Conservation (phyloP, 208 protist genomes). For the Angomonas ambiguus region DNA sequence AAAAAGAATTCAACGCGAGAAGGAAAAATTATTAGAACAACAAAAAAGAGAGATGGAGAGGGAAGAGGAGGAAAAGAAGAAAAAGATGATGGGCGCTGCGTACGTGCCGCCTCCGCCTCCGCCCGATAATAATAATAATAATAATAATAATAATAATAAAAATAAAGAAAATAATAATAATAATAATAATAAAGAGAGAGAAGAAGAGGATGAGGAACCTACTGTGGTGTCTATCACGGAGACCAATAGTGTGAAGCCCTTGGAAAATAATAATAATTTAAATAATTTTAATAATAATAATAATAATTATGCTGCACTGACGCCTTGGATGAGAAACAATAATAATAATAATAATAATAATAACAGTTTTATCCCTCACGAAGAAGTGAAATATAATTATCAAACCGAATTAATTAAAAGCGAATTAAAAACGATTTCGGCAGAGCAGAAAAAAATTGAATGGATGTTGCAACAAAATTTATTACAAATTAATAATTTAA, state of each 20-base stretch:
- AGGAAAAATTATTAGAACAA: not conserved
- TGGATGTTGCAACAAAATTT: constrained; percentile 4
- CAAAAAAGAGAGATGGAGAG: not conserved
- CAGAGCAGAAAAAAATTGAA: not conserved
- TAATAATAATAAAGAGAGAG: not conserved
- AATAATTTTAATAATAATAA: constrained; percentile 1
- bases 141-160: not conserved
- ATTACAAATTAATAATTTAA: not conserved
- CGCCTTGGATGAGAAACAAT: not conserved
- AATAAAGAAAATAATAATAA: not conserved
- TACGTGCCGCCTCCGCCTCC: not conserved
- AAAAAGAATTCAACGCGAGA: not conserved
- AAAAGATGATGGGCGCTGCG: not conserved
- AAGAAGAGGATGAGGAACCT: not conserved
- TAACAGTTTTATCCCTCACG: too few species aligned
- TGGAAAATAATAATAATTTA: constrained; percentile 1
- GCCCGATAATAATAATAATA: not conserved
- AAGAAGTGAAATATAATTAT: not conserved
- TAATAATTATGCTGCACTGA: not conserved
- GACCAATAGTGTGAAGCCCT: not conserved
- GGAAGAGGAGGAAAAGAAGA: not conserved
- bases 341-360: not conserved
- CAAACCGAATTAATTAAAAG: constrained; percentile 1
- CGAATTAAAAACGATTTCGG: not conserved
- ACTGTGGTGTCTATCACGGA: not conserved